Evolutionary conservation across 2,329 filamentous ascomycete genomes (phyloP).

Genomic region (Trichoderma sp.): DNA sequence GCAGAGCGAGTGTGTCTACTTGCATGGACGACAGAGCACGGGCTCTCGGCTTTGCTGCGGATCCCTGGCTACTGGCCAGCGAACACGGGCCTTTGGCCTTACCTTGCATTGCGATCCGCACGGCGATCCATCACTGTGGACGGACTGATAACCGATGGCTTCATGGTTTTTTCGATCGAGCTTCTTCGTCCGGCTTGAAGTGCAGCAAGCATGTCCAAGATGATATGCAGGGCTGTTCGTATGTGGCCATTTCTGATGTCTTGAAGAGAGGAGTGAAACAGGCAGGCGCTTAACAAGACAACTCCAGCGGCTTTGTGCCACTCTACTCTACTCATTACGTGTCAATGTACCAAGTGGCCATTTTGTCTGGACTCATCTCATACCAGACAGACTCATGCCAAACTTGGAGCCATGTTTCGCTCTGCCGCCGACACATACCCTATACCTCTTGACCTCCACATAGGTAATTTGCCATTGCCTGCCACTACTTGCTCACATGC

Average conservation of each 20-base stretch:
- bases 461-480: neutral
- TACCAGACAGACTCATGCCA: neutral
- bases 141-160: constrained; percentile 18
- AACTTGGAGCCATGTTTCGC: neutral
- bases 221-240: neutral
- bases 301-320: neutral
- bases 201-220: neutral
- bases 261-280: constrained; percentile 3
- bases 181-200: neutral
- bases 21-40: constrained; percentile 20
- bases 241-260: neutral
- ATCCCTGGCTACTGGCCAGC: neutral
- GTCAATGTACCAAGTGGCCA: neutral
- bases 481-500: neutral
- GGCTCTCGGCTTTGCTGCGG: constrained; percentile 17
- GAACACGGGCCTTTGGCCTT: neutral
- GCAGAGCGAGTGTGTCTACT: constrained; percentile 9
- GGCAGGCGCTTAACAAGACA: neutral
- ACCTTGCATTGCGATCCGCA: constrained; percentile 19
- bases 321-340: neutral
- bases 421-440: neutral
- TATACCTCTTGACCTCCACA: neutral
- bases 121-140: constrained; percentile 11
- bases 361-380: neutral
- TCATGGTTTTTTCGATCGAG: constrained; percentile 8